Percentiles rank a stretch among this genome's conserved stretches.
These are phyloP conservation scores for Aspergillus thermomutatus DNA, from an alignment of 2,329 filamentous ascomycete species.

Conservation along the genomic window DNA sequence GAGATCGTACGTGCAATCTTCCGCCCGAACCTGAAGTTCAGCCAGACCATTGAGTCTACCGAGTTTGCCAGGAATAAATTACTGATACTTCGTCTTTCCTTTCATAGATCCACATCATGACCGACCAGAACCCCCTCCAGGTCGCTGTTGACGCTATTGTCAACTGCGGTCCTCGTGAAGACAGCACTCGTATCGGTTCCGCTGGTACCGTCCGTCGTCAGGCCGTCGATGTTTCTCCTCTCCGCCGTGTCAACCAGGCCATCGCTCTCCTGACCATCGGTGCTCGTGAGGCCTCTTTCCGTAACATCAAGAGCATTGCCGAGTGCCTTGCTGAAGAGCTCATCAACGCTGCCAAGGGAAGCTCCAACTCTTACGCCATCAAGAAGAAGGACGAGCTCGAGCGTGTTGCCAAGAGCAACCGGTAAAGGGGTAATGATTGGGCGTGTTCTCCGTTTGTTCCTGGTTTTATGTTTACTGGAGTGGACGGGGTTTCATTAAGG, in stretches of 20 bases:
- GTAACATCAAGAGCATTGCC: constrained; percentile 99
- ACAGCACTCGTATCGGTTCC: constrained; percentile 98
- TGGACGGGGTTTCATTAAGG: constrained; percentile 40
- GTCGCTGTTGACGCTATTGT: constrained; percentile 98
- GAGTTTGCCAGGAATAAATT: background rate
- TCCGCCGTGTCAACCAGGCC: constrained; percentile 99
- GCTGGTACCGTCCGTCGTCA: constrained; percentile 99
- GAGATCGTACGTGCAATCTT: constrained; percentile 78
- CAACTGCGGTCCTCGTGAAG: constrained; percentile 99
- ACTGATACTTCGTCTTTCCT: constrained; percentile 18
- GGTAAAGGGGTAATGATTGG: constrained; percentile 65
- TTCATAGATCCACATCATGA: constrained; percentile 96
- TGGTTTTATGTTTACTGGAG: constrained; percentile 39
- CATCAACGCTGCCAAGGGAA: constrained; percentile 99
- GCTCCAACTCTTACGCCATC: constrained; percentile 99
- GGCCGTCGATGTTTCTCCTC: constrained; percentile 99
- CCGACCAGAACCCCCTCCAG: constrained; percentile 99
- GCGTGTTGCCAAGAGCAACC: constrained; percentile 99
- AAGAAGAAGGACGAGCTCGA: constrained; percentile 99
- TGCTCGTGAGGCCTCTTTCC: constrained; percentile 97
- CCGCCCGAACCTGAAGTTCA: background rate
- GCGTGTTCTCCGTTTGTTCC: constrained; percentile 39
- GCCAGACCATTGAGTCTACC: constrained; percentile 1
- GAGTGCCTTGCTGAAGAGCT: constrained; percentile 99
- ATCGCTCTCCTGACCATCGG: constrained; percentile 98